These are phyloP conservation scores for Daldinia loculata DNA, from an alignment of 495 filamentous ascomycete species.

Conservation along the genomic window DNA sequence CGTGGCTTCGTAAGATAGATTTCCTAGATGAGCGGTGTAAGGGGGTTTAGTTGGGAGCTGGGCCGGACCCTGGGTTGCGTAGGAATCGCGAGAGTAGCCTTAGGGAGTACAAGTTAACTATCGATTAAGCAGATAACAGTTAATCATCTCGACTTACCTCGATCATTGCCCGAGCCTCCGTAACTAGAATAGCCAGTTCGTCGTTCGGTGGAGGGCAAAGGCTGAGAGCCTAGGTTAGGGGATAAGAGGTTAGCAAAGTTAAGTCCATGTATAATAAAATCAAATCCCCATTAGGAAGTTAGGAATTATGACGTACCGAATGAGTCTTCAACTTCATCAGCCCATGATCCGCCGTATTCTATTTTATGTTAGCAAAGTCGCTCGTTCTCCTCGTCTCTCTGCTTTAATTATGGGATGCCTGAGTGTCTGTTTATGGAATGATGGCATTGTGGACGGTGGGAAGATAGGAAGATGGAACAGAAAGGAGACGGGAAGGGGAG, in stretches of 20 bases:
- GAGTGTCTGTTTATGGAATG: conserved; percentile 5
- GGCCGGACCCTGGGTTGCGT: conserved; percentile 75
- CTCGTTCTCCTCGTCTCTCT: neutral
- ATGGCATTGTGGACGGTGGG: conserved; percentile 16
- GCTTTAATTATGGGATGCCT: conserved; percentile 5
- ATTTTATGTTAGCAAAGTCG: conserved; percentile 52
- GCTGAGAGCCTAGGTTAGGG: conserved; percentile 53
- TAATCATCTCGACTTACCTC: conserved; percentile 48
- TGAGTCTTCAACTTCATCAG: conserved; percentile 95
- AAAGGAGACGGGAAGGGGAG: conserved; percentile 36
- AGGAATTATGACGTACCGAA: conserved; percentile 64
- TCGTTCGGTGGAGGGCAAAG: conserved; percentile 54
- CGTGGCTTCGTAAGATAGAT: conserved; percentile 93
- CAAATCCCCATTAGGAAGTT: conserved; percentile 20
- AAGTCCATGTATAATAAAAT: conserved; percentile 13
- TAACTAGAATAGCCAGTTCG: conserved; percentile 49
- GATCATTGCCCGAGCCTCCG: conserved; percentile 43
- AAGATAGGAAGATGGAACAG: conserved; percentile 13
- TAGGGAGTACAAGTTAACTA: conserved; percentile 13
- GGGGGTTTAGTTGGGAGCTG: conserved; percentile 87
- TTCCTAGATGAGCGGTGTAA: conserved; percentile 94
- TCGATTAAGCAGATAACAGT: neutral
- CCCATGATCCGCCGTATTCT: conserved; percentile 92
- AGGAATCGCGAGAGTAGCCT: conserved; percentile 79
- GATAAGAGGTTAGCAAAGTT: conserved; percentile 32